Conservation (phyloP, 192 early-diverging fungal species). For the Backusella australiensis region DNA sequence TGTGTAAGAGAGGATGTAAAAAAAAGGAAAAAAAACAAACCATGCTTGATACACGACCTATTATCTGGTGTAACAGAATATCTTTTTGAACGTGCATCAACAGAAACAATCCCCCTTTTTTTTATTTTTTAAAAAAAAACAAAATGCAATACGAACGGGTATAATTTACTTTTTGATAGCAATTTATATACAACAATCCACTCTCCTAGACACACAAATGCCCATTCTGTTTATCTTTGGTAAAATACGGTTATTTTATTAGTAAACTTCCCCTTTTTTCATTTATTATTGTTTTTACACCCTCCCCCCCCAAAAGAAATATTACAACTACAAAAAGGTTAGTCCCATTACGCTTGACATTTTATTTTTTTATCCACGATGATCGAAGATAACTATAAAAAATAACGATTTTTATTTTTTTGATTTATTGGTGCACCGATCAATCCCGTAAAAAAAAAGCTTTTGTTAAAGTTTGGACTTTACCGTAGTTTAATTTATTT, state of each 20-base stretch:
- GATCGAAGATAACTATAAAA: not conserved
- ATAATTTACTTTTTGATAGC: too few species aligned
- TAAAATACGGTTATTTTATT: not conserved
- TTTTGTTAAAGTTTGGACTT: not conserved
- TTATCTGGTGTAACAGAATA: not conserved
- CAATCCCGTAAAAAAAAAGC: not conserved
- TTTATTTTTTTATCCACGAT: not conserved
- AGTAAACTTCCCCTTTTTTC: not conserved
- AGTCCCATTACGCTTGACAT: not conserved
- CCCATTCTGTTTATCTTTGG: not conserved
- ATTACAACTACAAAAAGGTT: not conserved
- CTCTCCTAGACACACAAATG: not conserved
- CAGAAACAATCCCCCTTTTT: not conserved
- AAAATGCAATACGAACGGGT: too few species aligned
- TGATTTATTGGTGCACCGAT: conserved; percentile 4
- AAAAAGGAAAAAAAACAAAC: not conserved
- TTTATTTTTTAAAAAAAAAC: too few species aligned
- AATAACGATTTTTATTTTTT: conserved; percentile 1
- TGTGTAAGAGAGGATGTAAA: not conserved
- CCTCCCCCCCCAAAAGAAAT: not conserved
- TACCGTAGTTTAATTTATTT: conserved; percentile 2
- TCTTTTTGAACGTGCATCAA: not conserved
- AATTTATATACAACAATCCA: not conserved
- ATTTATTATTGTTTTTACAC: too few species aligned
- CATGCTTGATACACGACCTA: not conserved